Percentiles rank a stretch among this genome's conserved stretches.
Evolutionary conservation across 192 early-diverging fungal species (phyloP).

Genomic region (Chytriomyces hyalinus): DNA sequence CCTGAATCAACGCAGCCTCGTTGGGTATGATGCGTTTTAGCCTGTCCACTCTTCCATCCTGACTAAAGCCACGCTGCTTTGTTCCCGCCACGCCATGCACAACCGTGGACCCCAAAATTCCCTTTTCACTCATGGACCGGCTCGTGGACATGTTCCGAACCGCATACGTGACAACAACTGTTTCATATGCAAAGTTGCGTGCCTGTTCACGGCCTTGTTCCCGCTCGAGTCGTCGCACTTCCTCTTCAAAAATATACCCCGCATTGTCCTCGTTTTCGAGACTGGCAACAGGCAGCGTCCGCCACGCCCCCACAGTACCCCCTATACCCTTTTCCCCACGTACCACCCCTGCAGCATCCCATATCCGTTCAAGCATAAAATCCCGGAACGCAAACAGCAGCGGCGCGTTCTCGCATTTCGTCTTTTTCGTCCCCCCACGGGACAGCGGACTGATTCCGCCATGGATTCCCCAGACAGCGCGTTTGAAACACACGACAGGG

Average conservation of each 20-base stretch:
- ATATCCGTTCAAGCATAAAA: slow-evolving; percentile 32
- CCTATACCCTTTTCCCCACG: too few species aligned
- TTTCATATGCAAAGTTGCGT: neutral
- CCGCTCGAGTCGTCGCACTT: neutral
- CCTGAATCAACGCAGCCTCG: neutral
- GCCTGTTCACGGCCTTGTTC: neutral
- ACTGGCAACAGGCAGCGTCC: too few species aligned
- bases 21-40: neutral
- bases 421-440: neutral
- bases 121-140: neutral
- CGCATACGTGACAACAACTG: slow-evolving; percentile 28
- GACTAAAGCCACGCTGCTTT: slow-evolving; percentile 1
- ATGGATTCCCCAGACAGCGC: slow-evolving; percentile 35
- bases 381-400: slow-evolving; percentile 28
- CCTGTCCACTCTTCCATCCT: too few species aligned
- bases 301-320: too few species aligned
- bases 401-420: neutral
- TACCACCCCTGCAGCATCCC: neutral
- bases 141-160: neutral
- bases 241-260: too few species aligned
- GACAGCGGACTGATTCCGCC: slow-evolving; percentile 35
- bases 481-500: slow-evolving; percentile 18
- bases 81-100: too few species aligned
- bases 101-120: too few species aligned
- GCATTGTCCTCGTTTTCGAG: too few species aligned